Evolutionary conservation across 2,329 filamentous ascomycete genomes (phyloP), one percentile per base, ranked within the genome.

Genomic region (Colletotrichum orbiculare): DNA sequence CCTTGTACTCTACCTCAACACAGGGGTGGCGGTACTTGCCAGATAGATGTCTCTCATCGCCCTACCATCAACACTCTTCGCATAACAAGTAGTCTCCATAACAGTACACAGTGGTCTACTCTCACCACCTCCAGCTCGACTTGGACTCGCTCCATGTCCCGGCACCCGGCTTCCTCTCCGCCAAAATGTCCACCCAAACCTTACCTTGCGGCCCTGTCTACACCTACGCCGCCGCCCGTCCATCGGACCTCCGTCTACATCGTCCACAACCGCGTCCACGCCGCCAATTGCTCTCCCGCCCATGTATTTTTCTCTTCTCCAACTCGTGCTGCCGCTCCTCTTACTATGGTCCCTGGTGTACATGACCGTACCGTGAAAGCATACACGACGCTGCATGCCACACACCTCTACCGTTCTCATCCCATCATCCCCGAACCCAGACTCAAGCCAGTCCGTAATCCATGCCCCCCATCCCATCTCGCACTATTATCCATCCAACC

Each of bases 221-320:
- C 25, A 25, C 25, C 25, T 25, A 25, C 52, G n/a, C 33, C 60
- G 46, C 38, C 55, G 47, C 46, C 54, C 46, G 43, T 34, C 46
- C 62, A 35, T 42, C 62, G 62, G 62, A 65, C 58, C 62, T 65
- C 62, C 62, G 62, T 45, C 57, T 65, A 65, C 62, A 62, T 65
- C 41, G 46, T 50, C 58, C 13, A 52, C 46, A 33, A 37, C 34
- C 17, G 12, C 11, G 33, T 59, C 39, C 33, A 58, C 55, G 25
- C 25, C 25, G 25, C 25, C 25, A 25, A 25, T 5, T 25, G 4
- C 46, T 34, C 45, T 17, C 34, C 9, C 54, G 46, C 8, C 17
- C 35, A 57, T 35, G 50, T 64, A 61, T 48, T 33, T 47, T 38
- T 25, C 48, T 38, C 13, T n/a, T 38, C 17, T 34, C 45, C 25